Percentiles rank a stretch among this genome's conserved stretches.
These are phyloP conservation scores for Exophiala bonariae DNA, from an alignment of 2,329 filamentous ascomycete species.

Conservation along the genomic window DNA sequence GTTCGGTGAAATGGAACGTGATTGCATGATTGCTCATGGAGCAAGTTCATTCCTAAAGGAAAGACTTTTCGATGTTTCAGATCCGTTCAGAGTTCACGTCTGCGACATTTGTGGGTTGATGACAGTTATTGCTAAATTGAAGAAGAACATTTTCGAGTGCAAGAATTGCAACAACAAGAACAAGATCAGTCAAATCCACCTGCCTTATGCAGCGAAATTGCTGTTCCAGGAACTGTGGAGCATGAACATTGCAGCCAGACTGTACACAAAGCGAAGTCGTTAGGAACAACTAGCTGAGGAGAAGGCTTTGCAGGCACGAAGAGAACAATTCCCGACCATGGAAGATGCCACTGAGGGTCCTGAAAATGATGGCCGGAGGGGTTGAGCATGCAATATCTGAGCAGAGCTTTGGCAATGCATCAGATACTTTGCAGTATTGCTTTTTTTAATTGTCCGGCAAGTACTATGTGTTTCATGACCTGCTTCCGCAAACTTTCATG, in stretches of 20 bases:
- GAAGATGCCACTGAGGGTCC: no score
- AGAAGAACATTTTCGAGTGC: slow-evolving; percentile 95
- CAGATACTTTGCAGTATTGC: no score
- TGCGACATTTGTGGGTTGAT: slow-evolving; percentile 98
- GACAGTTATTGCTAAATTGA: slow-evolving; percentile 96
- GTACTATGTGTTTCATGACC: no score
- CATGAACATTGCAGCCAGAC: slow-evolving; percentile 97
- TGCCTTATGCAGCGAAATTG: slow-evolving; percentile 95
- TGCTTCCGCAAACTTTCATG: no score
- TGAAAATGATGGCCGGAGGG: no score
- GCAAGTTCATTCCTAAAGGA: slow-evolving; percentile 97
- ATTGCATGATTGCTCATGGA: slow-evolving; percentile 99
- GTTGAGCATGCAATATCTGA: no score
- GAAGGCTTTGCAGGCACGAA: not conserved
- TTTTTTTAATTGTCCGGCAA: no score
- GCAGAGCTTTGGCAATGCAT: no score
- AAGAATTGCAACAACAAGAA: slow-evolving; percentile 99
- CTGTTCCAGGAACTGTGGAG: slow-evolving; percentile 97
- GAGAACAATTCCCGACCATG: not conserved
- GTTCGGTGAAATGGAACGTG: slow-evolving; percentile 99
- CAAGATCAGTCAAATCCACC: slow-evolving; percentile 95
- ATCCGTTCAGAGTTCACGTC: slow-evolving; percentile 96
- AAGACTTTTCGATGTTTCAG: slow-evolving; percentile 92
- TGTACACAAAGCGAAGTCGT: slow-evolving; percentile 73
- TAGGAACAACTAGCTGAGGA: slow-evolving; percentile 10